phyloP scores from a whole-genome alignment of 768 basidiomycete genomes.

The Mrakia hoshinonis region DNA sequence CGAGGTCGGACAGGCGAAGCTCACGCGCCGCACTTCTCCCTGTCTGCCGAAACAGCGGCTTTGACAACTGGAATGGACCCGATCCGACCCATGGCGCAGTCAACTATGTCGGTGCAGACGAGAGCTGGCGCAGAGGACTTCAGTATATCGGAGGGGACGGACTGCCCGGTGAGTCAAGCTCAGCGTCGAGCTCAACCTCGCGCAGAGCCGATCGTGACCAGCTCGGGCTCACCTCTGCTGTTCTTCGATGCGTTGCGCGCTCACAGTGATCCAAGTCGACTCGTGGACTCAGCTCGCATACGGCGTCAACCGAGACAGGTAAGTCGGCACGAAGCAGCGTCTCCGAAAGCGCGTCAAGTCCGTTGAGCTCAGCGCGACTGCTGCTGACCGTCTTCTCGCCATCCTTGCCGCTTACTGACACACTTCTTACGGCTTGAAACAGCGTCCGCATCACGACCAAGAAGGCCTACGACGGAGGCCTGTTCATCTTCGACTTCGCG shows the following conservation, averaged over 20 bases:
- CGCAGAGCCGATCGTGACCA: neutral
- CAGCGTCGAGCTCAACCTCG: no score
- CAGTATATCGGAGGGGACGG: slow-evolving; percentile 7
- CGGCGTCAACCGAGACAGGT: slow-evolving; percentile 16
- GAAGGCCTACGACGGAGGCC: slow-evolving; percentile 6
- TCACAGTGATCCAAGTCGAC: slow-evolving; percentile 2
- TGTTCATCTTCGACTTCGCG: slow-evolving; percentile 12
- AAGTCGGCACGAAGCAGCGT: neutral
- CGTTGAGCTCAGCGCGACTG: neutral
- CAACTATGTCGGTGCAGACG: slow-evolving; percentile 17
- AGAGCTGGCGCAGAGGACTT: neutral
- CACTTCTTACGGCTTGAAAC: neutral
- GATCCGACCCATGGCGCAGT: slow-evolving; percentile 15
- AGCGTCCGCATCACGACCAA: slow-evolving; percentile 15
- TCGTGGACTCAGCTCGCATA: slow-evolving; percentile 4
- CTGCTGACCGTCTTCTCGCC: neutral
- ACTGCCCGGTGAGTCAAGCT: neutral
- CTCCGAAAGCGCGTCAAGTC: neutral
- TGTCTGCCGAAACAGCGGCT: neutral
- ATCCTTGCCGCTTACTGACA: neutral
- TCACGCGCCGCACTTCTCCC: neutral
- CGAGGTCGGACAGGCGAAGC: neutral
- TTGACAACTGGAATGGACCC: neutral
- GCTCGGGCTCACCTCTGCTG: neutral
- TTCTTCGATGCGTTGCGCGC: neutral